Percentiles rank a stretch among this genome's conserved stretches.
Evolutionary conservation across 192 early-diverging fungal genomes (phyloP).

Genomic region (Irineochytrium annulatum): DNA sequence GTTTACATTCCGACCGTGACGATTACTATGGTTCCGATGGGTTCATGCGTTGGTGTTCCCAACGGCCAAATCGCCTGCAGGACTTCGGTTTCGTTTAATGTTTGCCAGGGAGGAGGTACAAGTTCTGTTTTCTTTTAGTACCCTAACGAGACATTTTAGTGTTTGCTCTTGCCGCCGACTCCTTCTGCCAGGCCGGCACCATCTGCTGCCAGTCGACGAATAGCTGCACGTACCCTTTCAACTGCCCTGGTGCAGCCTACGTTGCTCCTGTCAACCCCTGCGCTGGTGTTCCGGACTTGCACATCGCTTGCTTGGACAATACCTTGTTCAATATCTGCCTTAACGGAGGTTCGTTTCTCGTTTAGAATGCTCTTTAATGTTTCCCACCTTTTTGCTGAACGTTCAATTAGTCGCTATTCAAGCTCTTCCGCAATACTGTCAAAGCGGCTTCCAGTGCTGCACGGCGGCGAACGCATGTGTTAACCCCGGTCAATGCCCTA

Average conservation of each 20-base stretch:
- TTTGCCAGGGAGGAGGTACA: conserved; percentile 2
- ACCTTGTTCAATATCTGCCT: neutral
- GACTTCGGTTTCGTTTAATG: neutral
- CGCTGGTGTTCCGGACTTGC: neutral
- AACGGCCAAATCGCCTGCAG: neutral
- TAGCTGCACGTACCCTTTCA: conserved; percentile 7
- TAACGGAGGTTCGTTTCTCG: neutral
- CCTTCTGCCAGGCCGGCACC: neutral
- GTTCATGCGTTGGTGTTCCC: conserved; percentile 6
- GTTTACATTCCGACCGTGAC: neutral
- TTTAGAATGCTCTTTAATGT: too few relatives aligned
- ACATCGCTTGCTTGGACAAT: neutral
- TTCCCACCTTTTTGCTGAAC: too few relatives aligned
- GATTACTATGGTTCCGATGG: neutral
- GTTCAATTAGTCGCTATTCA: neutral
- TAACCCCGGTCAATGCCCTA: neutral
- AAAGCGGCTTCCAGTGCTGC: neutral
- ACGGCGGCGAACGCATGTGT: neutral
- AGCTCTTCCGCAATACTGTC: neutral
- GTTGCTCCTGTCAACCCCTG: neutral
- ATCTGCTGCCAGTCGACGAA: conserved; percentile 19
- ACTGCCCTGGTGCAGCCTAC: neutral
- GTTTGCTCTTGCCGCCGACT: neutral
- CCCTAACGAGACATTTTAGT: neutral
- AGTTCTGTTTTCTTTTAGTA: neutral